Conservation (phyloP, 2,329 filamentous ascomycete genomes). For the Aureobasidium namibiae region DNA sequence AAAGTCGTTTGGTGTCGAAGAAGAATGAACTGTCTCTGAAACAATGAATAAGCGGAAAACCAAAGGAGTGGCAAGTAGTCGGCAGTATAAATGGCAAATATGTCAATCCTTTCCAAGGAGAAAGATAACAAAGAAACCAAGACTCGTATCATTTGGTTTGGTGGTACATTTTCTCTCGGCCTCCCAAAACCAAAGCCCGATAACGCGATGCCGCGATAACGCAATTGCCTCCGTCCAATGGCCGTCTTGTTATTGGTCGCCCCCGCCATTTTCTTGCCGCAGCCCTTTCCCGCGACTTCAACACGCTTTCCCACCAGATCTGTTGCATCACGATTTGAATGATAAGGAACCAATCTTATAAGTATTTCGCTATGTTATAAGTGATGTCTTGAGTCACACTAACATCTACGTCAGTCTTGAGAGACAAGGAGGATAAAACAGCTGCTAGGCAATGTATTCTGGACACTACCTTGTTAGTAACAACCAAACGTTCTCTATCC, state of each 20-base stretch:
- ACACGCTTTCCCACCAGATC: background rate
- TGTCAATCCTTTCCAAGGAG: background rate
- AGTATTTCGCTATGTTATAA: too few relatives aligned
- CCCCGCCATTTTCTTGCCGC: background rate
- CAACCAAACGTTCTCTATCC: background rate
- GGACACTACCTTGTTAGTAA: background rate
- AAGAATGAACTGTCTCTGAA: background rate
- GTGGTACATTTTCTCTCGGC: background rate
- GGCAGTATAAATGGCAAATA: background rate
- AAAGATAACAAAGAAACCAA: background rate
- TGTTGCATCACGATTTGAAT: background rate
- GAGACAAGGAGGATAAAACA: background rate
- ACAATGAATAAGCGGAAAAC: background rate
- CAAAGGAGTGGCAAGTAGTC: constrained; percentile 10
- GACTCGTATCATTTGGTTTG: background rate
- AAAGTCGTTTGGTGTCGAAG: background rate
- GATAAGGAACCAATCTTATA: background rate
- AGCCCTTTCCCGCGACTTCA: background rate
- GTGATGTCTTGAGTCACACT: too few relatives aligned
- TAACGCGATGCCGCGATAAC: constrained; percentile 8
- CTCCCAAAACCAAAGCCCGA: background rate
- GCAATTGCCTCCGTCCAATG: constrained; percentile 10
- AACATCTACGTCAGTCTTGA: background rate
- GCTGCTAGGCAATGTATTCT: too few relatives aligned
- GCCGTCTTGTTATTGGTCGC: background rate